Evolutionary conservation across 1,284 basidiomycete species (phyloP), one percentile per base, ranked within the genome.

Genomic region (Hemileia vastatrix): DNA sequence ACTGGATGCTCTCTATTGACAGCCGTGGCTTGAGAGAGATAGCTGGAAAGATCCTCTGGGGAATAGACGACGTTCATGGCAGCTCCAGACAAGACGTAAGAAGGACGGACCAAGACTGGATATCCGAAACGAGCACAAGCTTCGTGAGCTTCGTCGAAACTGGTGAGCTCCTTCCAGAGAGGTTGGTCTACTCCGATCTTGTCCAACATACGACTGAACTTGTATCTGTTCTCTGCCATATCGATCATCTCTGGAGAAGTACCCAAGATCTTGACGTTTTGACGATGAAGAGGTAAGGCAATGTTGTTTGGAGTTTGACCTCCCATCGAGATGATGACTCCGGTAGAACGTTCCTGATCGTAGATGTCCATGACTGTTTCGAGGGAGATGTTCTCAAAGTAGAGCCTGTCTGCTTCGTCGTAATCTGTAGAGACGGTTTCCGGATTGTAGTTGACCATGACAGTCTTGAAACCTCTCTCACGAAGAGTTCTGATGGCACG

Each of bases 391-490:
- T 94, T 96, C 79, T 98, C 94, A 76, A 98, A 98, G 81, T 97
- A 98, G 51, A 98, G 83, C 48, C 91, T 84, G 77, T 97, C 94
- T 31, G 94, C 94, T 76, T 98, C 94, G 78, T 98, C 94, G 77
- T 96, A 97, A 77, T 98, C 94, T 52, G 94, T 97, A 73, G 88
- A 92, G 75, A 98, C 94, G 0, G 94, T 98, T 80, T 98, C 94
- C 21, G 94, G 94, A 77, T 97, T 97, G 79, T 97, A 97, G 81
- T 97, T 97, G 79, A 97, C 89, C 94, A 97, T 97, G 78, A 97
- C 85, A 4, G 94, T 97, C 73, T 90, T 91, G 67, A 90, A 81
- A 18, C 91, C 91, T 74, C 88, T 86, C 47, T 94, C 87, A 65
- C 93, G 89, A 48, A 98, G 81, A 0, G 94, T 96, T 68, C 94